A percentile compares a stretch with the other conserved stretches of the same genome.
Evolutionary conservation across 768 basidiomycete genomes (phyloP).

Genomic region (Dentipellis fragilis): DNA sequence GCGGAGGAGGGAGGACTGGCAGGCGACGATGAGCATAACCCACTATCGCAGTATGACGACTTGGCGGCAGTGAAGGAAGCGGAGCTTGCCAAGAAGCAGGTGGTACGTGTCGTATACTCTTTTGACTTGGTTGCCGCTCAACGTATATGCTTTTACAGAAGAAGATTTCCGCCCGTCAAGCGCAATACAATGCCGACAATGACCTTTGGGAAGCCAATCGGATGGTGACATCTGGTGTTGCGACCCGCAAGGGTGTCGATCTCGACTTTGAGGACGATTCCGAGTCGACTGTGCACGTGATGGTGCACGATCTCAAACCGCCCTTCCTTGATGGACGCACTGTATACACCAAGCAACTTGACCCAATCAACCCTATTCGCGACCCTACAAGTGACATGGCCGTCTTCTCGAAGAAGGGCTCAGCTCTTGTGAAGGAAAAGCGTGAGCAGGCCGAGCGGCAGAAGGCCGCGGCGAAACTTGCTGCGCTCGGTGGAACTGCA

Average conservation of each 20-base stretch:
- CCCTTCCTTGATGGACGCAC: slow-evolving; percentile 96
- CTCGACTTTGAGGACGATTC: slow-evolving; percentile 95
- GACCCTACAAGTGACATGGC: slow-evolving; percentile 94
- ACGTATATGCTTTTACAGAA: slow-evolving; percentile 32
- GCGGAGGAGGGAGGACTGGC: slow-evolving; percentile 82
- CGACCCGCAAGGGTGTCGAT: slow-evolving; percentile 78
- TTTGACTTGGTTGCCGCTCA: slow-evolving; percentile 12
- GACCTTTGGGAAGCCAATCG: slow-evolving; percentile 98
- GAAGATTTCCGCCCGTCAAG: slow-evolving; percentile 88
- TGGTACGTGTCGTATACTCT: slow-evolving; percentile 32
- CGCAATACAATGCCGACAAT: slow-evolving; percentile 97
- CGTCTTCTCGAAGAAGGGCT: slow-evolving; percentile 94
- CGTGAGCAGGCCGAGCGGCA: slow-evolving; percentile 93
- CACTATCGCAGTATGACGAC: slow-evolving; percentile 89
- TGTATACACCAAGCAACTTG: slow-evolving; percentile 92
- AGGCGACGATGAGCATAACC: slow-evolving; percentile 88
- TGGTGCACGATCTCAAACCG: slow-evolving; percentile 94
- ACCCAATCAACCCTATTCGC: slow-evolving; percentile 93
- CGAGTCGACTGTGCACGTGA: slow-evolving; percentile 93
- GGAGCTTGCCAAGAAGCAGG: slow-evolving; percentile 68
- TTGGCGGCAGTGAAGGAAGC: slow-evolving; percentile 56
- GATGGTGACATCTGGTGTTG: slow-evolving; percentile 93
- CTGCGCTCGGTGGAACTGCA: slow-evolving; percentile 81
- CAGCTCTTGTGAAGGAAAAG: slow-evolving; percentile 86
- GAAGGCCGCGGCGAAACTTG: slow-evolving; percentile 93